Percentiles rank a stretch among this genome's conserved stretches.
phyloP scores from a whole-genome alignment of 192 early-diverging fungal genomes.

The Backusella tuberculispora region DNA sequence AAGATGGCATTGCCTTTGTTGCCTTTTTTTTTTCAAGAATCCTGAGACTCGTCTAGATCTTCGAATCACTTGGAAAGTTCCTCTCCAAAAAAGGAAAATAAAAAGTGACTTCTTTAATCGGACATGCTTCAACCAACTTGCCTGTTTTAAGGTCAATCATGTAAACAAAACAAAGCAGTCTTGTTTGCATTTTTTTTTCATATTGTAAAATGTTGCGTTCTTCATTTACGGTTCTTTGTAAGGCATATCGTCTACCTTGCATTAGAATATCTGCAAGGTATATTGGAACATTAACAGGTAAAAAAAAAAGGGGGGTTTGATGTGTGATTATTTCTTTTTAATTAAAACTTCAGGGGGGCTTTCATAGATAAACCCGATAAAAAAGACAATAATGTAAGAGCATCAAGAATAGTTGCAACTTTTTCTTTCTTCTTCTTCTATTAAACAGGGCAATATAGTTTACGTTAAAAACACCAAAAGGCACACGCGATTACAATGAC shows the following conservation, averaged over 20 bases:
- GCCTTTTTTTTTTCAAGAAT: not conserved
- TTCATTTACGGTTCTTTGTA: not conserved
- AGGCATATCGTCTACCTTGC: not conserved
- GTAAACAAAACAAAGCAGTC: not conserved
- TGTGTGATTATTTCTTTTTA: not conserved
- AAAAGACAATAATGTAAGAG: conserved; percentile 7
- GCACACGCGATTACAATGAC: conserved; percentile 36
- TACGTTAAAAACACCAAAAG: conserved; percentile 28
- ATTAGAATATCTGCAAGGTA: not conserved
- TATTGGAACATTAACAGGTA: not conserved
- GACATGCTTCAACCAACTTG: not conserved
- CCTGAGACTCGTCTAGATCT: not conserved
- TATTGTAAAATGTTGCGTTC: not conserved
- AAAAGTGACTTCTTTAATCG: not conserved
- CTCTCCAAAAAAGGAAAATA: not conserved
- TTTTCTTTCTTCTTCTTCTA: too few relatives aligned
- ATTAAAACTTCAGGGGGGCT: not conserved
- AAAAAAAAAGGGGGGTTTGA: not conserved
- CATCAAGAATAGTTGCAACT: too few relatives aligned
- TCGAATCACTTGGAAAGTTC: not conserved
- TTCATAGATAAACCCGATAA: not conserved
- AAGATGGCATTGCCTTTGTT: not conserved
- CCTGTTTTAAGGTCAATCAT: not conserved
- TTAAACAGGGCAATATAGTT: not conserved
- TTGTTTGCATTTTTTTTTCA: not conserved